Evolutionary conservation across 106 monocot genomes (phyloP).

Genomic region (Narthecium ossifragum): DNA sequence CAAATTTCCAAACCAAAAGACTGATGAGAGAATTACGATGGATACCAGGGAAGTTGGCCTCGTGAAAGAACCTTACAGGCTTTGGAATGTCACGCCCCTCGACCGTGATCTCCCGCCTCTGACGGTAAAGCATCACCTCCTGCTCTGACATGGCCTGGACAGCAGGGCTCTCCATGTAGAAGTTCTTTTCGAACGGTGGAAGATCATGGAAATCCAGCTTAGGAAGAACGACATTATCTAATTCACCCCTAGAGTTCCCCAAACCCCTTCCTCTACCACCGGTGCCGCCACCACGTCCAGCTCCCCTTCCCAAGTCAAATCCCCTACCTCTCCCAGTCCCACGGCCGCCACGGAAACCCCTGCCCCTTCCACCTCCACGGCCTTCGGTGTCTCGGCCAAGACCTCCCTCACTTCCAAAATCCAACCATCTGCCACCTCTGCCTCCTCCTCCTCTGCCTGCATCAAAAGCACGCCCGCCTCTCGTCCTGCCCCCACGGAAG

Average conservation of each 20-base stretch:
- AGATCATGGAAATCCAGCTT: conserved; percentile 75
- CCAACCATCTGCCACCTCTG: conserved; percentile 12
- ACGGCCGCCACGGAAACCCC: background rate
- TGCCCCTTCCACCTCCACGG: conserved; percentile 4
- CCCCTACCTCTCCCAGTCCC: conserved; percentile 10
- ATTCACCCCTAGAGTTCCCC: conserved; percentile 37
- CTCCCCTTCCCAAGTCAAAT: conserved; percentile 7
- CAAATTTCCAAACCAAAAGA: too few relatives aligned
- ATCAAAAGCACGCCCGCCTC: conserved; percentile 16
- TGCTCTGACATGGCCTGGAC: conserved; percentile 77
- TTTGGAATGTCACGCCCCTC: conserved; percentile 87
- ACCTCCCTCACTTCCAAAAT: conserved; percentile 8
- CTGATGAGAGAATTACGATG: too few relatives aligned
- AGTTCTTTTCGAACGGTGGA: conserved; percentile 82
- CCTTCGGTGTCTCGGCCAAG: conserved; percentile 3
- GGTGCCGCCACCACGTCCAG: conserved; percentile 10
- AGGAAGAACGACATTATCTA: conserved; percentile 55
- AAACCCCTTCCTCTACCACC: conserved; percentile 17
- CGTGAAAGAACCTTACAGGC: conserved; percentile 65
- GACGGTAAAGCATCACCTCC: conserved; percentile 54
- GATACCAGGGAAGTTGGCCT: conserved; percentile 89
- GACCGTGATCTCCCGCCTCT: conserved; percentile 56
- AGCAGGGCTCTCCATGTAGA: conserved; percentile 64
- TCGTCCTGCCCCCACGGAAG: background rate
- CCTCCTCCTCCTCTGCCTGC: conserved; percentile 14